Base-by-base conservation (phyloP, 768 basidiomycete species). In the Lentinula edodes region DNA sequence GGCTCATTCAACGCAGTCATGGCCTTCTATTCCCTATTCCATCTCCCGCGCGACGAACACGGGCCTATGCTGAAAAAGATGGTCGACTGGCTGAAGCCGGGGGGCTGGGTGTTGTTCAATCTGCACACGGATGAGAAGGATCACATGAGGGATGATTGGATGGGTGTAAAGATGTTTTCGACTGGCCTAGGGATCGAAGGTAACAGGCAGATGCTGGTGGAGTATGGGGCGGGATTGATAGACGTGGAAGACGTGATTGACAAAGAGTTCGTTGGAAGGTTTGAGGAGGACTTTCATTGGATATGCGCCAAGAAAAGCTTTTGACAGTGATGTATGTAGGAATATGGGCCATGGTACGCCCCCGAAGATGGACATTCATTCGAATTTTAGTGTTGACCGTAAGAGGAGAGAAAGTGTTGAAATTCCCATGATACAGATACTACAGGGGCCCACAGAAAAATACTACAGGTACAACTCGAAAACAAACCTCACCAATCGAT, bases 1-100 rank as follows among this genome's bases (percentile, higher is more conserved):
- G 61, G 43, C 8, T 60, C 60, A 3, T 69, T 69, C 58, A 67
- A 72, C 51, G 72, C 71, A 5, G 66, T 73, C 0, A 62, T 71
- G 2, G 71, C 63, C 12, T 68, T 73, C 56, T 73, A 73, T 57
- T 67, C 70, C 6, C 66, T 71, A 41, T 71, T 71, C 51, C 72
- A 73, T 58, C 59, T 71, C 12, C 68, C 69, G 12, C 58, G 63
- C 23, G 68, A 68, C 28, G 71, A 73, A 60, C 72, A 73, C 58
- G 68, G 54, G 9, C n/a, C 32, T 53, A 68, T 73, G 68, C 53
- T 72, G 20, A 59, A 61, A 53, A 68, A 66, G 60, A 73, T 72
- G n/a, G 54, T 52, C 13, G 63, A 48, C 7, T 72, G 72, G 72
- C 46, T 73, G 39, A 70, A 67, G 61, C 66, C 70, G 3, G 69